A percentile compares a stretch with the other conserved stretches of the same genome.
These are phyloP conservation scores for Fusarium oxysporum DNA, from an alignment of 2,329 filamentous ascomycete species.

Conservation along the genomic window DNA sequence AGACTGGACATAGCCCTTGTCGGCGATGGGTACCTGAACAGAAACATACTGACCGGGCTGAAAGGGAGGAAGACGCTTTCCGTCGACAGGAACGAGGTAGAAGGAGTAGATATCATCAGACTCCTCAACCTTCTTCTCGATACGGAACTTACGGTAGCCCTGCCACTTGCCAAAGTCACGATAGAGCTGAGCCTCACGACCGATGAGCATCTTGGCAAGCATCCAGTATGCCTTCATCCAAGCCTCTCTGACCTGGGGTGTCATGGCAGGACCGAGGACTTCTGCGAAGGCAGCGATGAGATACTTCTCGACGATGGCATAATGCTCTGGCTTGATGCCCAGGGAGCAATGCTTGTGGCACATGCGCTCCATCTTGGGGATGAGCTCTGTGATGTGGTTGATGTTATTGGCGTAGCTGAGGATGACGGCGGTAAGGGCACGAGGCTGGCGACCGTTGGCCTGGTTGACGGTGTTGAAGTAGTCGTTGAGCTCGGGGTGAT, in stretches of 20 bases:
- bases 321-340: constrained; percentile 75
- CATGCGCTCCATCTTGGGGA: constrained; percentile 65
- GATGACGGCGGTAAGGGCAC: constrained; percentile 58
- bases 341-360: constrained; percentile 81
- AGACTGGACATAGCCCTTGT: constrained; percentile 69
- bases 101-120: constrained; percentile 77
- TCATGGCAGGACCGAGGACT: constrained; percentile 74
- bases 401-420: constrained; percentile 79
- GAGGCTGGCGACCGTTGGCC: constrained; percentile 51
- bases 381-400: constrained; percentile 68
- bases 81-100: constrained; percentile 73
- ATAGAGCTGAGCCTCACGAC: constrained; percentile 73
- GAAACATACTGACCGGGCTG: constrained; percentile 80
- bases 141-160: constrained; percentile 74
- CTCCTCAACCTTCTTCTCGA: constrained; percentile 73
- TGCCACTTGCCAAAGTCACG: constrained; percentile 70
- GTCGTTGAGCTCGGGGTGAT: constrained; percentile 74
- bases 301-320: constrained; percentile 76
- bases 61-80: constrained; percentile 69
- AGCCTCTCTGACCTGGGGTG: constrained; percentile 71
- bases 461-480: constrained; percentile 71
- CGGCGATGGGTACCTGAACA: constrained; percentile 67
- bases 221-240: constrained; percentile 80
- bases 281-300: constrained; percentile 74
- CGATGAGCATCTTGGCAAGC: constrained; percentile 78